Base-by-base conservation (phyloP, 1,284 basidiomycete genomes). In the Fomitopsis pinicola region DNA sequence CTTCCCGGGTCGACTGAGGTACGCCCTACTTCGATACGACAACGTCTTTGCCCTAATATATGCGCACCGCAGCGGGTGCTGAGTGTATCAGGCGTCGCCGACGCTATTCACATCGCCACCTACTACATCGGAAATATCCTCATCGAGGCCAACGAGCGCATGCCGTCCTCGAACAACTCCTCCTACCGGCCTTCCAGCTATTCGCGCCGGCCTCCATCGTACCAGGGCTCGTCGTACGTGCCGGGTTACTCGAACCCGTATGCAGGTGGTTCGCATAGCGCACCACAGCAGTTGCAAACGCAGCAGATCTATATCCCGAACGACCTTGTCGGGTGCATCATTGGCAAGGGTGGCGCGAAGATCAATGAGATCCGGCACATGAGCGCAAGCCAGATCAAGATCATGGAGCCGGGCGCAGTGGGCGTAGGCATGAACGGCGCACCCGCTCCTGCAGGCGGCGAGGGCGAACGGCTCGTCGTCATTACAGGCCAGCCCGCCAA, bases 221-320 rank as follows among this genome's bases (percentile, higher is more conserved):
- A 83, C 62, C 71, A 77, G 22, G 85, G 87, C 50, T 90, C 89
- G 12, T 88, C 89, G 9, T 91, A 91, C 67, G 86, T 89, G 1
- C 88, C 88, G 15, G 84, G 83, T 6, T 87, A 87, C 70, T 77
- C 80, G 42, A 81, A 82, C 50, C 81, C 83, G 9, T 82, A 83
- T 59, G 52, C 72, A 60, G 33, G 62, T 64, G 1, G 63, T 61
- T 12, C 67, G 59, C 61, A 64, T 8, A 74, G 77, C 42, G 77
- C 81, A 14, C 73, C 79, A 1, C 78, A 80, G 57, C 89, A 92
- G 66, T 79, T 92, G 59, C 95, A 98, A 76, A 97, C 95, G 3
- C 97, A 99, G 74, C 95, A 98, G 75, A 98, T 99, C 67, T 99
- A 94, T 75, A 98, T 99, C 67, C 97, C 97, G 28, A 98, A 98